Base-by-base conservation (phyloP, 2,329 filamentous ascomycete species). In the Aphanocladium album region DNA sequence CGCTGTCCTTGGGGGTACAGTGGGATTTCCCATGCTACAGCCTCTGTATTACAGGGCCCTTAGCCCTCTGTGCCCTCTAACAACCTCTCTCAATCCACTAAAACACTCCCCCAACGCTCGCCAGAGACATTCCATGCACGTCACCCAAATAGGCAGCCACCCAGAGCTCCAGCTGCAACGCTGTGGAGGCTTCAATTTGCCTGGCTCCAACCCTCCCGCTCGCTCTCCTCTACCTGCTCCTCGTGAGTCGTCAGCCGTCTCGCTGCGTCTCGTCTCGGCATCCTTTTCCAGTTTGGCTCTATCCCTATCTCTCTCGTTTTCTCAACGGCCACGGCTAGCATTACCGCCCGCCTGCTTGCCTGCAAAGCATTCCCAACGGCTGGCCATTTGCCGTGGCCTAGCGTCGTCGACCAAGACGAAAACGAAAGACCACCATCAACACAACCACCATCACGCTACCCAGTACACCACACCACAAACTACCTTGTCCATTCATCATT, bases 171-270 rank as follows among this genome's bases (percentile, higher is more conserved):
- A 45, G 41, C 21, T 49, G 43, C 27, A 47, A 56, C 23, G 19
- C 21, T 43, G 43, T 41, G 46, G 46, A 58, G 21, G 47, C 46
- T 33, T 58, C 56, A 58, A 43, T 58, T 58, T 58, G 27, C 5
- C 45, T 16, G 16, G 4, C 25, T n/a, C 43, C 39, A 16, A n/a
- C 51, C 12, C 25, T 41, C 43, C 25, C 41, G 33, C 30, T 45
- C 12, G n/a, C 25, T 25, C 35, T 30, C 25, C 14, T n/a, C 23
- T 7, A 17, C 23, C 14, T 17, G 21, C 35, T 21, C n/a, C 49
- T 47, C 46, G 35, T 39, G 3, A 4, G 35, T 5, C 35, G 5
- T 30, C 3, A 39, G 9, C 27, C 47, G 12, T 50, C 25, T 50
- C 25, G 33, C 47, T 50, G 35, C 47, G 14, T 33, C 5, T 27